Evolutionary conservation across 495 filamentous ascomycete genomes (phyloP).

Genomic region (Podospora pseudopauciseta): DNA sequence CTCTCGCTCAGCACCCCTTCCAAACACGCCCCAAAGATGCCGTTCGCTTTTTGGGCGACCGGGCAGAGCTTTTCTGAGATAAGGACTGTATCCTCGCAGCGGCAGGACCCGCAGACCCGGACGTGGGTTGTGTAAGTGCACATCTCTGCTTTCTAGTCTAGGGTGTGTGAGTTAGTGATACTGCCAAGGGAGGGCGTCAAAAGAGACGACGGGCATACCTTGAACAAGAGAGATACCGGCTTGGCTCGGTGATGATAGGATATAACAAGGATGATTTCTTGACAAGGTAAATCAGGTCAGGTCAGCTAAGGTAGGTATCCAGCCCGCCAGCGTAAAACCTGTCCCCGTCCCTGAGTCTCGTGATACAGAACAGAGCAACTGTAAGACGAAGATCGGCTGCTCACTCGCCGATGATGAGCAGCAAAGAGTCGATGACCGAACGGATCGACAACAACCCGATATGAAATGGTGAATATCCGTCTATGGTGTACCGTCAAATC

Average conservation of each 20-base stretch:
- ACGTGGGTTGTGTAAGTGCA: constrained; percentile 44
- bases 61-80: constrained; percentile 42
- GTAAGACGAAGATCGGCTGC: neutral
- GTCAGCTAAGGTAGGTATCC: too few relatives aligned
- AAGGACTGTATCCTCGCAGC: constrained; percentile 39
- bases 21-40: constrained; percentile 40
- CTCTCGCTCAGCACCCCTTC: constrained; percentile 29
- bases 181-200: too few relatives aligned
- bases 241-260: too few relatives aligned
- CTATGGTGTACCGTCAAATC: neutral
- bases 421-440: neutral
- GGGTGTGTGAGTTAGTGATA: neutral
- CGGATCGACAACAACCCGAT: neutral
- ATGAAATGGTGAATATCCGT: neutral
- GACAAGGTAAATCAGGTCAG: too few relatives aligned
- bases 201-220: too few relatives aligned
- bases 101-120: constrained; percentile 36
- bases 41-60: constrained; percentile 20
- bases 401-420: neutral
- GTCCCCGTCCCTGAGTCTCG: too few relatives aligned
- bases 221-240: too few relatives aligned
- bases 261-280: too few relatives aligned
- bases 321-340: too few relatives aligned
- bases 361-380: neutral
- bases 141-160: constrained; percentile 24